Evolutionary conservation across 225 moss, liverwort and hornwort species (phyloP), one percentile per base, ranked within the genome.

Genomic region (Marchantia polymorpha): DNA sequence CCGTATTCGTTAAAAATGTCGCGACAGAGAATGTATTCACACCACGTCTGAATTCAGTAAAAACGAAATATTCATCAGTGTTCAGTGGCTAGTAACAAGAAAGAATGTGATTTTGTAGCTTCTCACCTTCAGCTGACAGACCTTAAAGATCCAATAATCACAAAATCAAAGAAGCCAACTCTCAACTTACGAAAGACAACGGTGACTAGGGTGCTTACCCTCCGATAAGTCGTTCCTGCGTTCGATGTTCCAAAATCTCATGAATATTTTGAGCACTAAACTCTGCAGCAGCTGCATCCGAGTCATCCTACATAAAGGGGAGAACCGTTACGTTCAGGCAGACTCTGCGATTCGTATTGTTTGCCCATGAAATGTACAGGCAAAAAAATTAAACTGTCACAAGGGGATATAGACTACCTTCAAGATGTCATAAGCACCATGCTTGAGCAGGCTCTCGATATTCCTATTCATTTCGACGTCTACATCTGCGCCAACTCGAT

Each of bases 21-120:
- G 95, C 95, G 12, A 95, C 93, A 26, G 92, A 93, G 68, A 95
- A 95, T 12, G 93, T 93, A 64, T 95, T 95, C 78, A 87, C 91
- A 58, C 92, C 91, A 46, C 92, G 89, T 72, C 95, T 95, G 91
- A 10, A 69, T 8, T 11, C 67, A 67, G 25, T 52, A 17, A 74
- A 73, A 70, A 77, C 7, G 10, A 75, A 27, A 58, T 6, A 26
- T 60, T 69, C 77, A 50, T 46, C 70, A 68, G 46, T 19, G 46
- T n/a, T 17, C 7, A 0, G 3, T 29, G 27, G 15, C 6, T 27
- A 14, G 14, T 26, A 27, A 27, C 72, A 16, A 3, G 7, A 1
- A 17, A 12, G 72, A 0, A 11, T 23, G 0, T 26, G 22, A 73
- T 17, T 3, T 1, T 9, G n/a, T 50, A 53, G 52, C 26, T 52